Percentiles rank a stretch among this genome's conserved stretches.
Conservation (phyloP, 2,329 filamentous ascomycete species). For the Zymoseptoria crescenta region DNA sequence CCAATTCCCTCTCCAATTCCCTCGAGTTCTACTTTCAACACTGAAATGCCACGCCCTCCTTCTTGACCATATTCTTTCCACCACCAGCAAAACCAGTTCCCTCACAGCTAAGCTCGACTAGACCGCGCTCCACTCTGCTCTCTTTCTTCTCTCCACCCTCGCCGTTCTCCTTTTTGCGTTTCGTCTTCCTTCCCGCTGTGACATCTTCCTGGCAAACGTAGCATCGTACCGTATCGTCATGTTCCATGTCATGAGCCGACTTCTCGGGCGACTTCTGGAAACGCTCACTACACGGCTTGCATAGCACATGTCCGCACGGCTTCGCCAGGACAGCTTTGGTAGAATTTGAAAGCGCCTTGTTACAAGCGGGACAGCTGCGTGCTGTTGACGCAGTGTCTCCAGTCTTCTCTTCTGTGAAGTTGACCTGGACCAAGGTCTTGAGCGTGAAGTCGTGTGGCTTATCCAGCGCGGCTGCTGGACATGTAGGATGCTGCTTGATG, state of each 20-base stretch:
- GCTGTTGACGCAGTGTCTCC: conserved; percentile 28
- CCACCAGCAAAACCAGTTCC: conserved; percentile 88
- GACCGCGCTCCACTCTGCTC: conserved; percentile 54
- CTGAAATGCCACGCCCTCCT: conserved; percentile 71
- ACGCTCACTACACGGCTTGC: conserved; percentile 72
- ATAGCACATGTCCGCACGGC: conserved; percentile 87
- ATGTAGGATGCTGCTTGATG: conserved; percentile 57
- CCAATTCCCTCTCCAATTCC: background rate
- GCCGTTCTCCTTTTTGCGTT: conserved; percentile 18
- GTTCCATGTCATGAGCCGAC: conserved; percentile 49
- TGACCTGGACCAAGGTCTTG: conserved; percentile 65
- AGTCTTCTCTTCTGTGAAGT: conserved; percentile 65
- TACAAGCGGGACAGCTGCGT: conserved; percentile 73
- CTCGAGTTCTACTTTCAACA: conserved; percentile 44
- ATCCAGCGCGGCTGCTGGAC: conserved; percentile 59
- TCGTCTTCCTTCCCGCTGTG: conserved; percentile 34
- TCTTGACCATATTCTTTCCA: conserved; percentile 76
- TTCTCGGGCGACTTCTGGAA: conserved; percentile 62
- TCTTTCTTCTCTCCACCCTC: conserved; percentile 37
- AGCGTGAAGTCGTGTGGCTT: conserved; percentile 68
- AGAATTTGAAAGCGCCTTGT: conserved; percentile 72
- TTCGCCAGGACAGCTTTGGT: conserved; percentile 75
- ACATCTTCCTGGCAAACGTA: conserved; percentile 82
- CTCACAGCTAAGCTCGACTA: conserved; percentile 75
- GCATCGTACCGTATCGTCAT: conserved; percentile 53